Conservation (phyloP, 495 filamentous ascomycete species). For the Chlorociboria aeruginascens region DNA sequence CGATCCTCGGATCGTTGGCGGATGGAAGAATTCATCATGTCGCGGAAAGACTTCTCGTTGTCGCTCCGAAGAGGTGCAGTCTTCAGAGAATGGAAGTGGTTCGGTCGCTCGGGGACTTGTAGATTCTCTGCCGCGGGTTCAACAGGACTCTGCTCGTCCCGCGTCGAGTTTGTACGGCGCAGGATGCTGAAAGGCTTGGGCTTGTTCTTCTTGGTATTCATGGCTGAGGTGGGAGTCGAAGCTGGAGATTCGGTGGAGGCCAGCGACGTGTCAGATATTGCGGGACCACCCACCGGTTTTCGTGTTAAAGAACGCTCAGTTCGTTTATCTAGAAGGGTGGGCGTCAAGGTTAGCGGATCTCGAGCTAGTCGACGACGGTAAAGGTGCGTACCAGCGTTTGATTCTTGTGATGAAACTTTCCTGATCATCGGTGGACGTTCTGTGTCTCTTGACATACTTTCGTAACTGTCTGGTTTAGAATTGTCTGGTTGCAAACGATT, state of each 20-base stretch:
- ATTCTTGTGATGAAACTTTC: slow-evolving; percentile 17
- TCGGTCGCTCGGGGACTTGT: slow-evolving; percentile 29
- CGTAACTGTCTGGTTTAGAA: background rate
- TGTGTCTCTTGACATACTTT: slow-evolving; percentile 17
- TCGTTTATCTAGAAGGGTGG: no score
- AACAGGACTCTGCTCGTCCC: slow-evolving; percentile 37
- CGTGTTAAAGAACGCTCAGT: slow-evolving; percentile 6
- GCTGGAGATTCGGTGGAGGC: slow-evolving; percentile 2
- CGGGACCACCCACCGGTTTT: slow-evolving; percentile 16
- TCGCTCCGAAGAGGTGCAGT: slow-evolving; percentile 49
- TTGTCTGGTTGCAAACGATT: slow-evolving; percentile 14
- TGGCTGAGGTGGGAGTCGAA: slow-evolving; percentile 1
- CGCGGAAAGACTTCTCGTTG: slow-evolving; percentile 49
- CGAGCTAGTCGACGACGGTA: slow-evolving; percentile 3
- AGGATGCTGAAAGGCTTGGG: slow-evolving; percentile 49
- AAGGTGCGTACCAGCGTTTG: slow-evolving; percentile 15
- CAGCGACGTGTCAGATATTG: slow-evolving; percentile 12
- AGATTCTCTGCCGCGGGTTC: slow-evolving; percentile 22
- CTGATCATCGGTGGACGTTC: slow-evolving; percentile 7
- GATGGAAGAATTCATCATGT: slow-evolving; percentile 48
- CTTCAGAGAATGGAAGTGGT: slow-evolving; percentile 25
- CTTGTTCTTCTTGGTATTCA: slow-evolving; percentile 29
- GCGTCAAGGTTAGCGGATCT: background rate
- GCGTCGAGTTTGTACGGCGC: slow-evolving; percentile 56
- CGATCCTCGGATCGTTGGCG: slow-evolving; percentile 57